Evolutionary conservation across 176 grass and related monocot species (phyloP), one percentile per base, ranked within the genome.

Genomic region (Themeda triandra): DNA sequence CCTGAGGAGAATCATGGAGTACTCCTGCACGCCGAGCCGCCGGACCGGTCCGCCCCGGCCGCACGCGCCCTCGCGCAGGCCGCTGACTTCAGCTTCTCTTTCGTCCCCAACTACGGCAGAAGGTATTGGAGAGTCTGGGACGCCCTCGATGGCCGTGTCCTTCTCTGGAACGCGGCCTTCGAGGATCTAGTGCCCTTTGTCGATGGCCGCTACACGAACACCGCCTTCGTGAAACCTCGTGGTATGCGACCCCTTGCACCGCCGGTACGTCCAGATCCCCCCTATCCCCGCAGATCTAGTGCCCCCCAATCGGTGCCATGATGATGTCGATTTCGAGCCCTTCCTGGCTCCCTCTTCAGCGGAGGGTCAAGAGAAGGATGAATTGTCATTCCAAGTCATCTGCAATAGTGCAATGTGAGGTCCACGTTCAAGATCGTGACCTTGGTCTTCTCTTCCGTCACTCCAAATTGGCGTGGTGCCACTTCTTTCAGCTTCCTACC

Each of bases 391-490:
- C 59, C 18, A 33, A 31, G 69, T 86, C n/a, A 39, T 81, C 31
- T 65, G 59, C 41, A 54, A 21, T 15, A 59, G n/a, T 65, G 59
- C 41, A 54, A 21, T 15, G 69, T 51, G 77, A n/a, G 23, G 17
- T 79, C 41, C 1, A 7, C 10, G 5, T 56, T 2, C 7, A 66
- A 66, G 56, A 5, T 83, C 1, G 86, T 56, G 2, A 4, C 49
- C 79, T 76, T 71, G 39, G 40, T 83, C 15, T 83, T 82, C 86
- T 78, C 80, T 31, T 88, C 86, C 1, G 15, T 14, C 17, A 62
- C 63, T 0, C 71, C 37, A 49, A 2, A 53, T 54, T 73, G 85
- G 77, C 1, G 8, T 54, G 13, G 21, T 15, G 32, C 39, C 19
- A 27, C 24, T 2, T 40, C 10, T 3, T 23, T 31, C 39, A 60